Evolutionary conservation across 768 basidiomycete species (phyloP).

Genomic region (Amanita subjunquillea): DNA sequence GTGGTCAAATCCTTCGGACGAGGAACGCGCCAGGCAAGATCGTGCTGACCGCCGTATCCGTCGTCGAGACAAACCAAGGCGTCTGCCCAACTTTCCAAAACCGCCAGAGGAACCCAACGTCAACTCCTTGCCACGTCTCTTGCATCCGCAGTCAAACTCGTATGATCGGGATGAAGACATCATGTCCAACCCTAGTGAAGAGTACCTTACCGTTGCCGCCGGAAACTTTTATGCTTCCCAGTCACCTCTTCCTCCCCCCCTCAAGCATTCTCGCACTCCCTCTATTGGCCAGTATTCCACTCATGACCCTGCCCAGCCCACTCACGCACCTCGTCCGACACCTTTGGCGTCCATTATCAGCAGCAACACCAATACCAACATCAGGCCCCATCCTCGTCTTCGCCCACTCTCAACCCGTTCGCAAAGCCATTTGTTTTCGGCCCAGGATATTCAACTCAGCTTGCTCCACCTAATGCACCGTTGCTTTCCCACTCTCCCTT

Average conservation of each 20-base stretch:
- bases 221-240: constrained; percentile 33
- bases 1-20: constrained; percentile 87
- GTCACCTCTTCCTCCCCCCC: constrained; percentile 42
- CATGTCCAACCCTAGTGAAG: constrained; percentile 80
- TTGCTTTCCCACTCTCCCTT: constrained; percentile 29
- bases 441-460: constrained; percentile 18
- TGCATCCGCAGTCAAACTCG: constrained; percentile 13
- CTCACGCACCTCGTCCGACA: constrained; percentile 42
- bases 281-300: constrained; percentile 47
- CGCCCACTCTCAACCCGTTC: constrained; percentile 52
- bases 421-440: constrained; percentile 85
- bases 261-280: constrained; percentile 55
- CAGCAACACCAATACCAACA: constrained; percentile 15
- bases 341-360: constrained; percentile 13
- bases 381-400: constrained; percentile 13
- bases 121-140: constrained; percentile 10
- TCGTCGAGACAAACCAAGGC: constrained; percentile 55
- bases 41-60: constrained; percentile 55
- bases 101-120: constrained; percentile 49
- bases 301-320: constrained; percentile 58
- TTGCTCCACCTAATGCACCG: constrained; percentile 22
- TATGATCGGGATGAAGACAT: constrained; percentile 45
- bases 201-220: constrained; percentile 34
- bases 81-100: constrained; percentile 71
- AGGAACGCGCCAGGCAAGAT: constrained; percentile 67